These are phyloP conservation scores for Corynespora cassiicola DNA, from an alignment of 2,329 filamentous ascomycete genomes.

Conservation along the genomic window DNA sequence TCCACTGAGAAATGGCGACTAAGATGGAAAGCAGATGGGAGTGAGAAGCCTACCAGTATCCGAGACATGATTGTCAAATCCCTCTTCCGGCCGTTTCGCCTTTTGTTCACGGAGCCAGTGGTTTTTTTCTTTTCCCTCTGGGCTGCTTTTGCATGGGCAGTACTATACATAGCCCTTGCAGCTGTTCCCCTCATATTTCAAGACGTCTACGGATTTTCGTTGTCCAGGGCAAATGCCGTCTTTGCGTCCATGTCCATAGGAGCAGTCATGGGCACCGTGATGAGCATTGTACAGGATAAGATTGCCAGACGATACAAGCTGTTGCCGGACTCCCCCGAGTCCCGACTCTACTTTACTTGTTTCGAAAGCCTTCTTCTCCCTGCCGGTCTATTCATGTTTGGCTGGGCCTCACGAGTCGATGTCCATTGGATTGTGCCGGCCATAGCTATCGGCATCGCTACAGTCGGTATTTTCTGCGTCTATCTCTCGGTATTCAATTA, in stretches of 20 bases:
- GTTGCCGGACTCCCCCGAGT: conserved; percentile 63
- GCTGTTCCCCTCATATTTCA: conserved; percentile 78
- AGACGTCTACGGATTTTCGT: conserved; percentile 68
- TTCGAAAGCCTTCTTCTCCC: conserved; percentile 75
- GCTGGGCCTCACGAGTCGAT: conserved; percentile 67
- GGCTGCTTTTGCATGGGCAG: conserved; percentile 85
- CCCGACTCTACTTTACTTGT: conserved; percentile 80
- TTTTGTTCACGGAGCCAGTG: conserved; percentile 75
- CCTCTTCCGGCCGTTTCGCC: conserved; percentile 74
- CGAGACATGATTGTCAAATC: conserved; percentile 73
- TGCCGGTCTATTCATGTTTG: conserved; percentile 77
- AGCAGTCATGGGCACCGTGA: conserved; percentile 66
- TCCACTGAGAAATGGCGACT: conserved; percentile 59
- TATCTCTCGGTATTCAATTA: conserved; percentile 86
- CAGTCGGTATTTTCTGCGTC: conserved; percentile 84
- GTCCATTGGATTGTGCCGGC: conserved; percentile 75
- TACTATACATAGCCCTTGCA: conserved; percentile 83
- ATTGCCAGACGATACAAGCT: conserved; percentile 57
- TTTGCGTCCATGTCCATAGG: conserved; percentile 75
- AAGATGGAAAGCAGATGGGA: conserved; percentile 77
- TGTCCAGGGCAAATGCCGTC: conserved; percentile 69
- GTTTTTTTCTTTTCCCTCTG: conserved; percentile 86
- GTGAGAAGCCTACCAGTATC: conserved; percentile 74
- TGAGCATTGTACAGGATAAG: conserved; percentile 73
- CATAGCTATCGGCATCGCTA: conserved; percentile 74